Percentiles rank a stretch among this genome's conserved stretches.
Conservation (phyloP, 2,329 filamentous ascomycete species). For the Claviceps lovelessii region DNA sequence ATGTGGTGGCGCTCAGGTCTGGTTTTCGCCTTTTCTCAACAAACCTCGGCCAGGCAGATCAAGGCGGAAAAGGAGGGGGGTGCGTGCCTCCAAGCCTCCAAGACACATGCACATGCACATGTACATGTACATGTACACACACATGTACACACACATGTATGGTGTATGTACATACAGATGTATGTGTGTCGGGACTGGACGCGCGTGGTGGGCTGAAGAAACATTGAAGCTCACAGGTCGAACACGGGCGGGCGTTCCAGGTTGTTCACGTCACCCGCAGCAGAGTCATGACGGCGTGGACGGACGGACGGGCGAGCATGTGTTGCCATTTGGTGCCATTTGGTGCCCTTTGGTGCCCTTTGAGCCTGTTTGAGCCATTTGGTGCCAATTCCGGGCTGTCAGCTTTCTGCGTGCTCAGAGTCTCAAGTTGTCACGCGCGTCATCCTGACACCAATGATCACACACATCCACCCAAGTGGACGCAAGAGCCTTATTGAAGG, state of each 20-base stretch:
- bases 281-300: background rate
- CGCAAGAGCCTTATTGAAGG: too few relatives aligned
- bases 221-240: background rate
- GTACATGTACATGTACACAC: too few relatives aligned
- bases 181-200: background rate
- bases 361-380: too few relatives aligned
- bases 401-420: background rate
- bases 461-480: background rate
- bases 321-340: background rate
- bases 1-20: background rate
- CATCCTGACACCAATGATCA: background rate
- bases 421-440: background rate
- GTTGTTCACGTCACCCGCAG: background rate
- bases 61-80: too few relatives aligned
- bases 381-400: background rate
- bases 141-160: too few relatives aligned
- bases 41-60: too few relatives aligned
- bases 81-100: background rate
- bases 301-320: background rate
- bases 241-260: background rate
- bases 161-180: too few relatives aligned
- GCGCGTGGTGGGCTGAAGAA: background rate
- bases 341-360: too few relatives aligned
- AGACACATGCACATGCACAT: background rate
- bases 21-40: background rate